These are phyloP conservation scores for Fraxinus nigra DNA, from an alignment of 305 asterid species.

Conservation along the genomic window DNA sequence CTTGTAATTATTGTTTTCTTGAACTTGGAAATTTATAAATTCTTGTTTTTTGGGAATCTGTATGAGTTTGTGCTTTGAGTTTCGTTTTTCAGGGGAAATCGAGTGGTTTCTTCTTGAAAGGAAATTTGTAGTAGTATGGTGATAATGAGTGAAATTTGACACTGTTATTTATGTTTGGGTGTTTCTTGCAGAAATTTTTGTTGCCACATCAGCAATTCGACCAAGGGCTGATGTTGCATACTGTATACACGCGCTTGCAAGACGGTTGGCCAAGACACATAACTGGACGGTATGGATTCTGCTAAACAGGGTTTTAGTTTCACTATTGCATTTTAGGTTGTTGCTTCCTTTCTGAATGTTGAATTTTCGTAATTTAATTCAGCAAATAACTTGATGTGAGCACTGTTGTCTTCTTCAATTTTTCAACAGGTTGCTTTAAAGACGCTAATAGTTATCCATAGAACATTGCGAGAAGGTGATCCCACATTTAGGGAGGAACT, in stretches of 20 bases:
- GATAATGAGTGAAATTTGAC: constrained; percentile 32
- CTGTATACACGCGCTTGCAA: constrained; percentile 85
- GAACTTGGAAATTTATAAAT: constrained; percentile 18
- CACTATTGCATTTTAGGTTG: constrained; percentile 3
- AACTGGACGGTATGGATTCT: constrained; percentile 88
- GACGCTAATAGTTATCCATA: constrained; percentile 84
- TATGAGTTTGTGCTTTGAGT: constrained; percentile 10
- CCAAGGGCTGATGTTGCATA: constrained; percentile 98
- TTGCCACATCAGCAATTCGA: constrained; percentile 76
- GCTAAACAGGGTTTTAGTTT: constrained; percentile 14
- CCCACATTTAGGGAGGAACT: constrained; percentile 95
- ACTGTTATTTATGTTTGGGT: constrained; percentile 36
- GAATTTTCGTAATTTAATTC: background rate
- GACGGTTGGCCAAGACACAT: constrained; percentile 93
- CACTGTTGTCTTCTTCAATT: constrained; percentile 14
- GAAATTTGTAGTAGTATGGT: constrained; percentile 13
- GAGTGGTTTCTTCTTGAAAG: background rate
- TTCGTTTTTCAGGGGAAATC: constrained; percentile 1
- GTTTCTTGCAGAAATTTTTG: constrained; percentile 84
- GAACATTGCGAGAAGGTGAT: constrained; percentile 93
- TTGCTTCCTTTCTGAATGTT: background rate
- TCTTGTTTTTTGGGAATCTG: constrained; percentile 6
- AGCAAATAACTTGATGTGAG: background rate
- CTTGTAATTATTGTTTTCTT: background rate
- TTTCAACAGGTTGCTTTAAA: constrained; percentile 81